Base-by-base conservation (phyloP, 768 basidiomycete genomes). In the Lactarius sp. region DNA sequence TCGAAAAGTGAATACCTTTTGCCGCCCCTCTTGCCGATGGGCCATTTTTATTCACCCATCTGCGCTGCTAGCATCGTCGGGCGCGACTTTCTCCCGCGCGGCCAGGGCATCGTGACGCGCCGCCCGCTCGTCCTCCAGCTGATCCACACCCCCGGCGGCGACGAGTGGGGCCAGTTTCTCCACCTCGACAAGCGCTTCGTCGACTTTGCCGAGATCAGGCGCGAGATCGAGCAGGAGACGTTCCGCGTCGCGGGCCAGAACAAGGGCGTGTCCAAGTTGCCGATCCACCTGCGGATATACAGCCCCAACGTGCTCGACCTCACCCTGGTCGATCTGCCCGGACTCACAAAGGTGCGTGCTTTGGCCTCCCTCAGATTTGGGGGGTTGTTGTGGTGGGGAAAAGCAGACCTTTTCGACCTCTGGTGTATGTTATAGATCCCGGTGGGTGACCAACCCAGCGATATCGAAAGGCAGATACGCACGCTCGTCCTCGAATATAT, bases 211-310 rank as follows among this genome's bases (percentile, higher is more conserved):
- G 96, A 98, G 70, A 90, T 98, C 67, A 83, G 96, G 46, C 90
- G 88, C 68, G 97, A 99, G 78, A 99, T 99, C 63, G 97, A 99
- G 75, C 88, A 92, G 73, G 97, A 99, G 79, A 99, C 97, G 2
- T 94, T 88, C 74, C 80, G 97, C 50, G 95, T 99, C 18, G 97
- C 97, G 0, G 97, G 97, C 0, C 95, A 98, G 79, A 98, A 98
- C 76, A 99, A 98, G 77, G 97, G 97, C 51, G 89, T 99, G 63
- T 95, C 93, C 77, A 94, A 95, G 73, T 75, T 97, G 52, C 95
- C 96, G 2, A 98, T 98, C 70, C 92, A 94, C 62, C 81, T 99
- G 52, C 84, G 93, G 73, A 97, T 99, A 78, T 95, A 90, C 75
- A 97, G 94, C 65, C 94, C 96, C 27, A 85, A 94, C 69, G 97